A percentile compares a stretch with the other conserved stretches of the same genome.
Evolutionary conservation across 768 basidiomycete genomes (phyloP).

Genomic region (Boletus rufocinnamomeus): DNA sequence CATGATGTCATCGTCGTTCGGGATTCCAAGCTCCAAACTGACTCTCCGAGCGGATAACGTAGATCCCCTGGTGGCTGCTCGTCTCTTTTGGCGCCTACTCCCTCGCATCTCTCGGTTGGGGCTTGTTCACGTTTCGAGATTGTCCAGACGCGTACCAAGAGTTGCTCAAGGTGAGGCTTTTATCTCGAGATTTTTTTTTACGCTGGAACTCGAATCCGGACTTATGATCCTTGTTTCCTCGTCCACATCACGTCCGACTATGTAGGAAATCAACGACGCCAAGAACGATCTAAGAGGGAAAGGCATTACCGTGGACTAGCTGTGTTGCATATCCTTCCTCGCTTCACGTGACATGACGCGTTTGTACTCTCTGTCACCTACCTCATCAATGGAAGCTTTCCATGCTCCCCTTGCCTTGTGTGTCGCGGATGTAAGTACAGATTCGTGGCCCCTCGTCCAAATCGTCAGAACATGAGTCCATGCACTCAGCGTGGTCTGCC

Average conservation of each 20-base stretch:
- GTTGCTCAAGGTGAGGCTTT: constrained; percentile 49
- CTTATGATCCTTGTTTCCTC: not conserved
- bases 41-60: not conserved
- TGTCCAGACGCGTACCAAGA: constrained; percentile 80
- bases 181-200: not conserved
- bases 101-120: constrained; percentile 75
- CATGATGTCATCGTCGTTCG: not conserved
- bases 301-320: constrained; percentile 62
- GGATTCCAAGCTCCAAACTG: not conserved
- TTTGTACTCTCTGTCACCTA: not conserved
- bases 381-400: not conserved
- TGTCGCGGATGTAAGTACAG: not conserved
- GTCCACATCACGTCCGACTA: not conserved
- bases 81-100: constrained; percentile 81
- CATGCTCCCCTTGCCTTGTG: not conserved
- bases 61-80: constrained; percentile 85
- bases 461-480: not conserved
- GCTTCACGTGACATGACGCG: not conserved
- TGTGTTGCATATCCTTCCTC: not conserved
- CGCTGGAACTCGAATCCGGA: not conserved
- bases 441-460: not conserved
- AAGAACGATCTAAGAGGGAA: constrained; percentile 58
- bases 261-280: constrained; percentile 60
- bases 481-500: not conserved
- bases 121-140: constrained; percentile 70